phyloP scores from a whole-genome alignment of 2,329 filamentous ascomycete species.

The Hymenoscyphus linearis region DNA sequence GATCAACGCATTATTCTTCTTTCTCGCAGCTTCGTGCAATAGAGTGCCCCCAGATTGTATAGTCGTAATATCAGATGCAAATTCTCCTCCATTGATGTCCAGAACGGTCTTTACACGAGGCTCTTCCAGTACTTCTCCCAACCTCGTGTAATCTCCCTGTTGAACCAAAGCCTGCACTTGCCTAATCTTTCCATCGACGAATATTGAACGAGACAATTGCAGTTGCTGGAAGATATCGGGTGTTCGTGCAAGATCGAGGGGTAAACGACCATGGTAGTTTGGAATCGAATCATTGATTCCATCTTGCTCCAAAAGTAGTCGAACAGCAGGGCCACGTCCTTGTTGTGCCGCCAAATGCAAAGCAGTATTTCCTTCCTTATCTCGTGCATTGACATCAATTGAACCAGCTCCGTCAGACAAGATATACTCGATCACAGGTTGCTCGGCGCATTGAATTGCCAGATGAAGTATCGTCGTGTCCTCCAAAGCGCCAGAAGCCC shows the following conservation, averaged over 20 bases:
- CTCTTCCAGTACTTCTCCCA: constrained; percentile 80
- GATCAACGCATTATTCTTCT: constrained; percentile 80
- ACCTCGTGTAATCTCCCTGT: constrained; percentile 65
- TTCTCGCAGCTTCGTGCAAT: constrained; percentile 86
- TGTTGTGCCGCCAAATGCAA: constrained; percentile 83
- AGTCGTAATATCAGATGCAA: constrained; percentile 75
- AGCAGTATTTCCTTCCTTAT: constrained; percentile 91
- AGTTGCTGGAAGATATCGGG: constrained; percentile 95
- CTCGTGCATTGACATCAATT: constrained; percentile 81
- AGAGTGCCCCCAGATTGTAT: constrained; percentile 82
- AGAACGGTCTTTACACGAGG: constrained; percentile 78
- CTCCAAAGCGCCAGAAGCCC: constrained; percentile 47
- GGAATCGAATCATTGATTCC: constrained; percentile 82
- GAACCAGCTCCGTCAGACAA: constrained; percentile 63
- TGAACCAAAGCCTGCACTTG: constrained; percentile 77
- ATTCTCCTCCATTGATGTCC: constrained; percentile 87
- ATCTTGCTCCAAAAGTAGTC: constrained; percentile 74
- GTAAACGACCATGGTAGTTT: constrained; percentile 79
- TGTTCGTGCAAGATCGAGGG: constrained; percentile 82
- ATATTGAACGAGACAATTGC: constrained; percentile 83
- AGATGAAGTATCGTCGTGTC: constrained; percentile 90
- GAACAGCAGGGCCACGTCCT: constrained; percentile 74
- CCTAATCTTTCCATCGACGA: constrained; percentile 78
- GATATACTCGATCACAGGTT: constrained; percentile 90
- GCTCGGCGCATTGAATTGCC: constrained; percentile 91